Percentiles rank a stretch among this genome's conserved stretches.
Evolutionary conservation across 768 basidiomycete species (phyloP).

Genomic region (Lepiota venenata): DNA sequence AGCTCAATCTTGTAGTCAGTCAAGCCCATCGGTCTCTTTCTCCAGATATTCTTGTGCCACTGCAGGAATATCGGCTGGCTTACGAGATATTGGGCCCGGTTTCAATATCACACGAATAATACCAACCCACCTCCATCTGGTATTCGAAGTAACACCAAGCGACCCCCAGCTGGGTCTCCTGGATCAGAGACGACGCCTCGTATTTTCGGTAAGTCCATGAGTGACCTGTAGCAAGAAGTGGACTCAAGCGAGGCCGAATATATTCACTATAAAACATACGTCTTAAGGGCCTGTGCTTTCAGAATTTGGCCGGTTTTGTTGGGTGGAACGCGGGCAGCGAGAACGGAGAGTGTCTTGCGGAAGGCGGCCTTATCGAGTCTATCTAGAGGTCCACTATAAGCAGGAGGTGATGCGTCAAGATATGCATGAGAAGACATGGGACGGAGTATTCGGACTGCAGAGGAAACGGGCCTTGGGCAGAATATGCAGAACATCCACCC

Average conservation of each 20-base stretch:
- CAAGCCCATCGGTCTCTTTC: conserved; percentile 52
- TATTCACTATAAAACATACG: conserved; percentile 36
- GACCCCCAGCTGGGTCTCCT: conserved; percentile 41
- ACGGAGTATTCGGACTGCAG: conserved; percentile 4
- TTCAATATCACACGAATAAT: conserved; percentile 4
- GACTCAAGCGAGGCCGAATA: background rate
- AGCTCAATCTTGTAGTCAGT: conserved; percentile 59
- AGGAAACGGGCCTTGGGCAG: conserved; percentile 11
- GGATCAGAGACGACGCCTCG: conserved; percentile 55
- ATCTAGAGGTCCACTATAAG: conserved; percentile 46
- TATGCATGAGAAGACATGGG: conserved; percentile 35
- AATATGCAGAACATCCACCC: conserved; percentile 10
- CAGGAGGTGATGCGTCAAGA: conserved; percentile 37
- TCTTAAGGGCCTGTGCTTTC: conserved; percentile 54
- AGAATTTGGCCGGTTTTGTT: conserved; percentile 51
- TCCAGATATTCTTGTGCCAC: conserved; percentile 55
- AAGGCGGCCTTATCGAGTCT: conserved; percentile 65
- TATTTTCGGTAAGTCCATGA: conserved; percentile 70
- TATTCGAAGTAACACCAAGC: conserved; percentile 67
- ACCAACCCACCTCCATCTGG: conserved; percentile 50
- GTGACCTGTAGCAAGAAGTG: conserved; percentile 33
- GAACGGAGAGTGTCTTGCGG: conserved; percentile 56
- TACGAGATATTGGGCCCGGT: conserved; percentile 26
- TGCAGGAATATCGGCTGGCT: conserved; percentile 66
- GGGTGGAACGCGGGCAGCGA: conserved; percentile 65